A percentile compares a stretch with the other conserved stretches of the same genome.
Conservation (phyloP, 805 yeast genomes). For the Lachancea kluyveri region DNA sequence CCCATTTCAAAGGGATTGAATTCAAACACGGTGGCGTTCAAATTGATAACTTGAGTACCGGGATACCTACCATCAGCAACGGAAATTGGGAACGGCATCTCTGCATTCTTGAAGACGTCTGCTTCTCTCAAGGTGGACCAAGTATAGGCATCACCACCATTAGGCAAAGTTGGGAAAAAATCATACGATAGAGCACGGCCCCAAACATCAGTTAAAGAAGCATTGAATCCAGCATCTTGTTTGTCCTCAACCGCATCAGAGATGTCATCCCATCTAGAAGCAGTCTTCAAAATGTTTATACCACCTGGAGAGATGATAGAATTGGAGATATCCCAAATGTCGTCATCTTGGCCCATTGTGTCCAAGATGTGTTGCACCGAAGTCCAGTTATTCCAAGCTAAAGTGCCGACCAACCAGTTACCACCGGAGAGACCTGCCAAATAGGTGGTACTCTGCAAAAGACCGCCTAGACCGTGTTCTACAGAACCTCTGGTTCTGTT, state of each 20-base stretch:
- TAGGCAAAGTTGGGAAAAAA: slow-evolving; percentile 54
- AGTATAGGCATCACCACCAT: slow-evolving; percentile 60
- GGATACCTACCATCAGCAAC: slow-evolving; percentile 65
- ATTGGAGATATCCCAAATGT: slow-evolving; percentile 66
- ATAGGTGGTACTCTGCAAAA: slow-evolving; percentile 65
- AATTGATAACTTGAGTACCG: slow-evolving; percentile 46
- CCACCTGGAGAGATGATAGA: slow-evolving; percentile 65
- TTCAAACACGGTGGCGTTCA: slow-evolving; percentile 67
- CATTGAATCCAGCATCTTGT: slow-evolving; percentile 57
- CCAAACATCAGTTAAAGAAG: slow-evolving; percentile 72
- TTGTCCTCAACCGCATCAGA: slow-evolving; percentile 49
- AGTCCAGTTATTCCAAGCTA: slow-evolving; percentile 68
- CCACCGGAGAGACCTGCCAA: slow-evolving; percentile 82
- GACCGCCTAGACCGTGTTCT: slow-evolving; percentile 60
- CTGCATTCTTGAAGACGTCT: slow-evolving; percentile 52
- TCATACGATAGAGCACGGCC: slow-evolving; percentile 71
- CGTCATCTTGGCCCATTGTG: slow-evolving; percentile 28
- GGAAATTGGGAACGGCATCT: slow-evolving; percentile 69
- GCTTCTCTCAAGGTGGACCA: slow-evolving; percentile 55
- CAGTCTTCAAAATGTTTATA: slow-evolving; percentile 45
- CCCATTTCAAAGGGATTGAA: slow-evolving; percentile 71
- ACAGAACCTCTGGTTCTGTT: slow-evolving; percentile 56
- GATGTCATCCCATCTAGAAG: slow-evolving; percentile 49
- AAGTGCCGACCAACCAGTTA: slow-evolving; percentile 70
- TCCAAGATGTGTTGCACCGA: slow-evolving; percentile 52